These are phyloP conservation scores for Triticum monococcum DNA, from an alignment of 176 grass and related monocot genomes.

Conservation along the genomic window DNA sequence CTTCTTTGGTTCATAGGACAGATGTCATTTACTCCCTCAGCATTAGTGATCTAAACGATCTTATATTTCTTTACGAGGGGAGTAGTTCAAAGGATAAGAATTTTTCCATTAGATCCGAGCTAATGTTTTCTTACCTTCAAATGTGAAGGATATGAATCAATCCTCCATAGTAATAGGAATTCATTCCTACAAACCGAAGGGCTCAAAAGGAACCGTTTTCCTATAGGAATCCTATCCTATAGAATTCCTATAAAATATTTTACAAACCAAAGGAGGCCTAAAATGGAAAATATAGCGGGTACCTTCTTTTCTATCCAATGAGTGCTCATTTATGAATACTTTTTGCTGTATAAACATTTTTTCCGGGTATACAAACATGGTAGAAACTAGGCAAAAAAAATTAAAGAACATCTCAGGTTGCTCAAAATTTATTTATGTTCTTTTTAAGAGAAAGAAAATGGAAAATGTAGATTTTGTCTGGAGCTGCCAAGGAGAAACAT, in stretches of 20 bases:
- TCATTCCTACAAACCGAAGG: too few species aligned
- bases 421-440: neutral
- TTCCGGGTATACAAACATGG: neutral
- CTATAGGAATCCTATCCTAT: too few species aligned
- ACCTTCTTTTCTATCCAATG: neutral
- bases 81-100: too few species aligned
- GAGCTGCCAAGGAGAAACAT: neutral
- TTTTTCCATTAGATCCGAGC: too few species aligned
- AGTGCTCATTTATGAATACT: neutral
- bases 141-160: too few species aligned
- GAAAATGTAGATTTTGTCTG: neutral
- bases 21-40: too few species aligned
- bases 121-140: too few species aligned
- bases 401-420: neutral
- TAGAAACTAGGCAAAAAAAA: neutral
- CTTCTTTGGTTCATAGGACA: neutral
- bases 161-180: too few species aligned
- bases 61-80: too few species aligned
- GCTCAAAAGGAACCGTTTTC: too few species aligned
- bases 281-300: neutral
- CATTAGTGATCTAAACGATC: too few species aligned
- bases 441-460: neutral
- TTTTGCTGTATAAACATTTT: neutral
- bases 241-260: too few species aligned
- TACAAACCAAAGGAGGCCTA: neutral